Evolutionary conservation across 352 stramenopile species (phyloP).

Genomic region (Phytophthora multivora): DNA sequence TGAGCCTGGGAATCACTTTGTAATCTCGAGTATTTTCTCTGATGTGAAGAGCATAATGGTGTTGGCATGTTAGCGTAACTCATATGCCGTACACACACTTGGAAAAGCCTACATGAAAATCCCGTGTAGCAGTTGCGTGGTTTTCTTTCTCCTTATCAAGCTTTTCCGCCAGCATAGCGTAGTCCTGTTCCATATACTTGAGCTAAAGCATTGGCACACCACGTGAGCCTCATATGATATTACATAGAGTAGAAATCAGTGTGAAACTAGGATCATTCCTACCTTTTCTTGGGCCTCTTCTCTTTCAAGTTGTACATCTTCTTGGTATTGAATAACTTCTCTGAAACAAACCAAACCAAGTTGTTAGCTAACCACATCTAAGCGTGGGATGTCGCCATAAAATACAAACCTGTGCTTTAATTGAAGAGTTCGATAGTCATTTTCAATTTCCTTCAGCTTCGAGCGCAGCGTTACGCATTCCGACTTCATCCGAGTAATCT

Average conservation of each 20-base stretch:
- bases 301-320: constrained; percentile 72
- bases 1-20: constrained; percentile 48
- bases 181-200: constrained; percentile 78
- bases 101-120: constrained; percentile 50
- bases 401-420: constrained; percentile 60
- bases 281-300: constrained; percentile 74
- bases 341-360: constrained; percentile 17
- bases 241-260: no score
- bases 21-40: constrained; percentile 53
- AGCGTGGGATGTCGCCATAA: neutral
- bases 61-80: neutral
- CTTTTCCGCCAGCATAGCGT: constrained; percentile 47
- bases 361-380: neutral
- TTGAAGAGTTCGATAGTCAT: constrained; percentile 77
- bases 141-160: constrained; percentile 72
- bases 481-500: constrained; percentile 71
- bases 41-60: neutral
- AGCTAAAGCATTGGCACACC: constrained; percentile 32
- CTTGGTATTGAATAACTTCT: constrained; percentile 64
- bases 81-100: neutral
- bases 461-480: constrained; percentile 65
- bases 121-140: constrained; percentile 33
- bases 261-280: neutral
- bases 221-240: neutral
- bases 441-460: constrained; percentile 82